A percentile compares a stretch with the other conserved stretches of the same genome.
phyloP scores from a whole-genome alignment of 73 alveolate genomes.

The Paramecium sonneborni region DNA sequence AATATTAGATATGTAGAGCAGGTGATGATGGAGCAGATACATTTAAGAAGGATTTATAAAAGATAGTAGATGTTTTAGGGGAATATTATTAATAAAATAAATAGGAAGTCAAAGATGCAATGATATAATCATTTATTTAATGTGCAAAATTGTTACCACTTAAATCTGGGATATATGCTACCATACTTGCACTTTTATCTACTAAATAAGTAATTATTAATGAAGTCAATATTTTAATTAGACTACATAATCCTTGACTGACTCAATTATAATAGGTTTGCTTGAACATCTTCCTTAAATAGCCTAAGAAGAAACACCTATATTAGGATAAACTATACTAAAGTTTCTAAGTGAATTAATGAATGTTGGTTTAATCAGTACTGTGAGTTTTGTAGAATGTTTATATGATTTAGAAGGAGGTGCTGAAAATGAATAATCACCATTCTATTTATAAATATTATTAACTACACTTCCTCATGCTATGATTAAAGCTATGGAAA shows the following conservation, averaged over 20 bases:
- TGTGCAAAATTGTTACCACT: constrained; percentile 16
- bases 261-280: neutral
- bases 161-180: constrained; percentile 51
- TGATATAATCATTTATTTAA: constrained; percentile 23
- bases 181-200: neutral
- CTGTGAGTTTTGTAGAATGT: constrained; percentile 51
- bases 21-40: constrained; percentile 53
- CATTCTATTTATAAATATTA: constrained; percentile 17
- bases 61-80: neutral
- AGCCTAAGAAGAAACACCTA: constrained; percentile 6
- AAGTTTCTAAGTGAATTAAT: constrained; percentile 16
- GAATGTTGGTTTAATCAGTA: constrained; percentile 27
- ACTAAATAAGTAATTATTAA: neutral
- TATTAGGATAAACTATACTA: constrained; percentile 30
- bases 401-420: constrained; percentile 44
- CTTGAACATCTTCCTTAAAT: neutral
- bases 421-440: constrained; percentile 20
- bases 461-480: constrained; percentile 45
- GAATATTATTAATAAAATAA: constrained; percentile 30
- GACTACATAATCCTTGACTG: constrained; percentile 31
- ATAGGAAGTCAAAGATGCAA: constrained; percentile 4
- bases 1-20: neutral
- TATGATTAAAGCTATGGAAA: constrained; percentile 40
- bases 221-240: constrained; percentile 1
- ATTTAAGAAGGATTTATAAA: constrained; percentile 12